Percentiles rank a stretch among this genome's conserved stretches.
Conservation (phyloP, 148 eudicot species). For the Vaccinium vitisidaea region DNA sequence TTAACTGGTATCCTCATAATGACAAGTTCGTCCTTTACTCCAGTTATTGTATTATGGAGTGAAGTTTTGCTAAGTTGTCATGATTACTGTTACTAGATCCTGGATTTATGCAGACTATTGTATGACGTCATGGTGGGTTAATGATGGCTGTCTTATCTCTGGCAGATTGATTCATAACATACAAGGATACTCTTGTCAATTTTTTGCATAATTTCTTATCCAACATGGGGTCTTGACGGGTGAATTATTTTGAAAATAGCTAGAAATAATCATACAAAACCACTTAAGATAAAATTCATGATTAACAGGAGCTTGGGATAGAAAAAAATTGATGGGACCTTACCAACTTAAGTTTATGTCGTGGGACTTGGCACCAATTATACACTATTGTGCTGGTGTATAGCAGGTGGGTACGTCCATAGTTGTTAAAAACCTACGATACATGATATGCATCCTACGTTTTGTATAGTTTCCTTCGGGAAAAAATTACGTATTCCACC, state of each 20-base stretch:
- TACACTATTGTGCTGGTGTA: neutral
- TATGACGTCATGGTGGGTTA: neutral
- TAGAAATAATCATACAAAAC: neutral
- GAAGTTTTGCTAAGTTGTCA: neutral
- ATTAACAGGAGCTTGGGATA: neutral
- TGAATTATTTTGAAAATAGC: neutral
- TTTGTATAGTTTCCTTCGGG: too few relatives aligned
- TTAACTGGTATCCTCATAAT: neutral
- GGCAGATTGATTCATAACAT: neutral
- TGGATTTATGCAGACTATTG: neutral
- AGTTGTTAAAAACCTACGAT: too few relatives aligned
- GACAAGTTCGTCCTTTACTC: neutral
- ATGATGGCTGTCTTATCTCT: neutral
- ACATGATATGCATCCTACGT: too few relatives aligned
- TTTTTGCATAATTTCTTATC: neutral
- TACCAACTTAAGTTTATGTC: neutral
- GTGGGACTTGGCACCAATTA: neutral
- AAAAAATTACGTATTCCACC: too few relatives aligned
- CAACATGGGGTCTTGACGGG: neutral
- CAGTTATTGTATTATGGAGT: neutral
- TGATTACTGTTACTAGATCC: neutral
- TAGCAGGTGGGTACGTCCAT: neutral
- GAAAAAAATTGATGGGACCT: neutral
- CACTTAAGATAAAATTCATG: neutral
- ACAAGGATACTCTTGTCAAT: neutral